phyloP scores from a whole-genome alignment of 164 flowering plant genomes.

The Echeveria elegans region DNA sequence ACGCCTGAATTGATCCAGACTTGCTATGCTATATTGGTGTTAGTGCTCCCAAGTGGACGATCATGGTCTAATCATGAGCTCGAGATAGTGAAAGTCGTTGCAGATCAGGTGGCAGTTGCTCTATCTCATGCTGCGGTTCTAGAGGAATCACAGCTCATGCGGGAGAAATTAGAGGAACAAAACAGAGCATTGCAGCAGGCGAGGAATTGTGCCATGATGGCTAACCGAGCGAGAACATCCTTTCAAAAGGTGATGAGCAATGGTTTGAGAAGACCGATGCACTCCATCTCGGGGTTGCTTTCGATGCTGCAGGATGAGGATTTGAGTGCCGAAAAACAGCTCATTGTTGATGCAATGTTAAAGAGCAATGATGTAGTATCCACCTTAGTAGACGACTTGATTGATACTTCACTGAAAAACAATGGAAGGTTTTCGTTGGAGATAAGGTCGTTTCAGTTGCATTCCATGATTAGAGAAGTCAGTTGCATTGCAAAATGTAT shows the following conservation, averaged over 20 bases:
- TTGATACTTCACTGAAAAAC: constrained; percentile 57
- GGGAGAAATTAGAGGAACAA: constrained; percentile 71
- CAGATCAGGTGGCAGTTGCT: constrained; percentile 98
- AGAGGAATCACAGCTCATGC: constrained; percentile 88
- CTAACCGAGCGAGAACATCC: constrained; percentile 75
- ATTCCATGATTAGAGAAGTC: constrained; percentile 63
- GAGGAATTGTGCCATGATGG: constrained; percentile 72
- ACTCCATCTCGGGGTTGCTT: constrained; percentile 78
- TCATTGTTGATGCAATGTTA: constrained; percentile 58
- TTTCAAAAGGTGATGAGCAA: constrained; percentile 89
- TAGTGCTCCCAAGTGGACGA: constrained; percentile 60
- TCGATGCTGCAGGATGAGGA: constrained; percentile 61
- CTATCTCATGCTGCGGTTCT: constrained; percentile 91
- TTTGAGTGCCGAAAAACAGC: constrained; percentile 36
- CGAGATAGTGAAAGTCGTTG: constrained; percentile 88
- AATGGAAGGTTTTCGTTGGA: constrained; percentile 53
- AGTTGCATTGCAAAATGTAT: constrained; percentile 76
- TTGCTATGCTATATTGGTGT: constrained; percentile 75
- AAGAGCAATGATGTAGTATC: constrained; percentile 68
- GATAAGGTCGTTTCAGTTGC: constrained; percentile 48
- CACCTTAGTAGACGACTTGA: constrained; percentile 63
- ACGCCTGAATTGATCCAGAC: constrained; percentile 66
- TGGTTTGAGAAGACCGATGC: constrained; percentile 88
- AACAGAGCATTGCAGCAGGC: constrained; percentile 81
- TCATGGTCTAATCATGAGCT: constrained; percentile 66